Conservation (phyloP, 129 eudicot species). For the Kitagawia praeruptora region DNA sequence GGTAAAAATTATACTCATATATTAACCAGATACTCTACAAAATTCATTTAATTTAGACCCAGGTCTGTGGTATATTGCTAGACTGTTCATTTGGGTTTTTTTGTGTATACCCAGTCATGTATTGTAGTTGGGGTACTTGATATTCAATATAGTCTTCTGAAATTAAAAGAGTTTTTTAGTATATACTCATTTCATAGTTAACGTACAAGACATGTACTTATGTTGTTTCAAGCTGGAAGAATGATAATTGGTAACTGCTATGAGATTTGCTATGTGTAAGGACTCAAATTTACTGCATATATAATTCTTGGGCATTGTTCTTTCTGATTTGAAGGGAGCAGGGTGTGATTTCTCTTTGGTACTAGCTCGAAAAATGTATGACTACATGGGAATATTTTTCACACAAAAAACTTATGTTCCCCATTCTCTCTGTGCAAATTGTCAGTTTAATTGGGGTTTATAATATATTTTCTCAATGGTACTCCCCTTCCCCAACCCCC, state of each 20-base stretch:
- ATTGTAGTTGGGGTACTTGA: no score
- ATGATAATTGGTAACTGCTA: no score
- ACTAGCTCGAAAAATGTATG: background rate
- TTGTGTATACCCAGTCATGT: background rate
- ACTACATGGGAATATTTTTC: background rate
- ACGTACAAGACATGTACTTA: background rate
- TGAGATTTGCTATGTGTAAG: background rate
- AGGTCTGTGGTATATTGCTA: no score
- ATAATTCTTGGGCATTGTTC: background rate
- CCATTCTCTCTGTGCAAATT: background rate
- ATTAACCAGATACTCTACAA: no score
- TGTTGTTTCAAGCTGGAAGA: background rate
- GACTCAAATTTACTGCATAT: background rate
- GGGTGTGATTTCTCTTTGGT: background rate
- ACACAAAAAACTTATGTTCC: background rate
- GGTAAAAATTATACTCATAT: no score
- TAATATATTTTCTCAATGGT: background rate
- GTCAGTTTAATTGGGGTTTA: background rate
- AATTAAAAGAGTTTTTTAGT: background rate
- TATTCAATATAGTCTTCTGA: no score
- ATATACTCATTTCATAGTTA: background rate
- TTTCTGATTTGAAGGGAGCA: background rate
- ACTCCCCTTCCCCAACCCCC: background rate
- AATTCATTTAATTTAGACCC: no score
- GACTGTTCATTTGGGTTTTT: background rate